Evolutionary conservation across 768 basidiomycete genomes (phyloP).

Genomic region (Rhizopogon vinicolor): DNA sequence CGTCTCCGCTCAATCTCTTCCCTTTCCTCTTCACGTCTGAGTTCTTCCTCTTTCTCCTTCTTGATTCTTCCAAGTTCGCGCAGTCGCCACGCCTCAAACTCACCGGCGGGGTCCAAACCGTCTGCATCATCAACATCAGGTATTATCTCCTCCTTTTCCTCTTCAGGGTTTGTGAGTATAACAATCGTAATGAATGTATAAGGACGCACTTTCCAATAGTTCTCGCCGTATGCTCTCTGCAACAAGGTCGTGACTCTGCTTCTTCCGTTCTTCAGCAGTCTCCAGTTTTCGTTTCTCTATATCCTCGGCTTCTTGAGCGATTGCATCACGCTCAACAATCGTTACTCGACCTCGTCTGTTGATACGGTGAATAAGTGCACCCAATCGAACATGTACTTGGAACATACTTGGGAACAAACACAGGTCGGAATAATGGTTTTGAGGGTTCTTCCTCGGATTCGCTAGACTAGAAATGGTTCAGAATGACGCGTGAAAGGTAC

Average conservation of each 20-base stretch:
- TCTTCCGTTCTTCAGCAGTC: constrained; percentile 78
- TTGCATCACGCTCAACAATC: constrained; percentile 60
- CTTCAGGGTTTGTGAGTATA: constrained; percentile 33
- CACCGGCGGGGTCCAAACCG: constrained; percentile 79
- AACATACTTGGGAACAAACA: constrained; percentile 90
- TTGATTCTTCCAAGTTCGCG: constrained; percentile 93
- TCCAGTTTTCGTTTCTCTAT: constrained; percentile 60
- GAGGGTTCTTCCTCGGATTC: constrained; percentile 79
- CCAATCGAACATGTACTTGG: background rate
- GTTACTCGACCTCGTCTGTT: constrained; percentile 72
- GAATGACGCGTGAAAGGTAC: constrained; percentile 4
- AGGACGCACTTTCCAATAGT: constrained; percentile 77
- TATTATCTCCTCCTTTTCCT: constrained; percentile 80
- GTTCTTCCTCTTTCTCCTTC: constrained; percentile 86
- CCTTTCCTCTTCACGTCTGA: constrained; percentile 76
- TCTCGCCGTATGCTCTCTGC: constrained; percentile 93
- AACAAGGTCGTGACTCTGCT: constrained; percentile 88
- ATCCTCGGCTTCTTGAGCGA: constrained; percentile 75
- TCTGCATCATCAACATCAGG: constrained; percentile 96
- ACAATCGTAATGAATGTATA: background rate
- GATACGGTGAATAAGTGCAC: constrained; percentile 2
- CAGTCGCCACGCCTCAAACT: constrained; percentile 96
- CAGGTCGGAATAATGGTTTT: constrained; percentile 80
- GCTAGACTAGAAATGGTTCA: constrained; percentile 54
- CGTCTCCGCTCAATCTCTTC: constrained; percentile 90